These are phyloP conservation scores for Xylaria castorea DNA, from an alignment of 495 filamentous ascomycete species.

Conservation along the genomic window DNA sequence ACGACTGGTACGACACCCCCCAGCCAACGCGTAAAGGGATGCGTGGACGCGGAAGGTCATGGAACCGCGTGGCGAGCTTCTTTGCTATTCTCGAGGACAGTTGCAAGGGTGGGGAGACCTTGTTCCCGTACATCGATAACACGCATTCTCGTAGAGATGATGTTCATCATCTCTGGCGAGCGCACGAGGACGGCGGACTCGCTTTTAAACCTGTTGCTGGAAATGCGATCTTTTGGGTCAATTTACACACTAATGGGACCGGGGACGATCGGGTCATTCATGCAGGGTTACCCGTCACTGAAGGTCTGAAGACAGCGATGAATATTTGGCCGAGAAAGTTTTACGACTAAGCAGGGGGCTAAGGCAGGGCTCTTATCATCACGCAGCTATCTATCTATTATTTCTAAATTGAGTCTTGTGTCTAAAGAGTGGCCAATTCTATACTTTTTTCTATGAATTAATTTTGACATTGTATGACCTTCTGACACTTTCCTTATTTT, in stretches of 20 bases:
- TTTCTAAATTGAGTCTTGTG: background rate
- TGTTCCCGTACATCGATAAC: constrained; percentile 49
- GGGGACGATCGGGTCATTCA: constrained; percentile 57
- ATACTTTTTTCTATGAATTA: background rate
- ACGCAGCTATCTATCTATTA: background rate
- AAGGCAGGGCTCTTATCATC: background rate
- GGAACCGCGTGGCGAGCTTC: constrained; percentile 57
- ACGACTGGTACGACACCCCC: constrained; percentile 55
- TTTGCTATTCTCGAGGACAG: constrained; percentile 53
- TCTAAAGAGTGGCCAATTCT: background rate
- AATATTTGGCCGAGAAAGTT: constrained; percentile 62
- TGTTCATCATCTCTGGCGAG: constrained; percentile 45
- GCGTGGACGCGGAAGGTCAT: constrained; percentile 38
- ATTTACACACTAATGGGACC: constrained; percentile 54
- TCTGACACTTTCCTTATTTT: background rate
- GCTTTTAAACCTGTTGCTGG: constrained; percentile 58
- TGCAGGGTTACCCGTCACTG: constrained; percentile 56
- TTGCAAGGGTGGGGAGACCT: constrained; percentile 55
- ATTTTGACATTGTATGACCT: background rate
- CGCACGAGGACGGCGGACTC: constrained; percentile 57
- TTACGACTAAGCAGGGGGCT: constrained; percentile 12
- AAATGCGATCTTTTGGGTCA: constrained; percentile 63
- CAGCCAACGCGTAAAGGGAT: constrained; percentile 38
- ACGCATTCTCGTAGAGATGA: constrained; percentile 23
- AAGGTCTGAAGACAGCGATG: constrained; percentile 60